These are phyloP conservation scores for Hansenula lynferdii DNA, from an alignment of 1,139 yeast species.

Conservation along the genomic window DNA sequence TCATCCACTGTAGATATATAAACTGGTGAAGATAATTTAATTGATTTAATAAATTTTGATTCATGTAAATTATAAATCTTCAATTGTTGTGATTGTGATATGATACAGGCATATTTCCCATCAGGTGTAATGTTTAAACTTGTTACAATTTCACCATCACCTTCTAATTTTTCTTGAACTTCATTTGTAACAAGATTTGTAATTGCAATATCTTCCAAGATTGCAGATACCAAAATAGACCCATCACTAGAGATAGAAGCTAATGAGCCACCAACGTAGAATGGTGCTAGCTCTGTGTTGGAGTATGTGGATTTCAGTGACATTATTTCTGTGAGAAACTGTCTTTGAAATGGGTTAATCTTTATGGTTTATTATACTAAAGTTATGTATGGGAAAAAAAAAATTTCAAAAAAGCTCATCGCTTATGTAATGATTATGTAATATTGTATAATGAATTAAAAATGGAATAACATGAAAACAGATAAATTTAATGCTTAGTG, in stretches of 20 bases:
- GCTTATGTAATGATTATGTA: no score
- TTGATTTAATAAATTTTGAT: constrained; percentile 42
- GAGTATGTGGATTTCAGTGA: constrained; percentile 29
- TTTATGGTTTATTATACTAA: background rate
- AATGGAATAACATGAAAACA: no score
- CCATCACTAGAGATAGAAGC: constrained; percentile 70
- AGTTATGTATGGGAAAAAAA: no score
- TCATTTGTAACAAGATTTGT: constrained; percentile 58
- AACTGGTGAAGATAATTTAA: constrained; percentile 71
- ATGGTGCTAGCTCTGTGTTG: constrained; percentile 56
- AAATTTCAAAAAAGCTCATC: no score
- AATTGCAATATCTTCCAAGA: constrained; percentile 67
- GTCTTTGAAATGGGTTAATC: background rate
- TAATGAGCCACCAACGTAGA: constrained; percentile 80
- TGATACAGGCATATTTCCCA: constrained; percentile 61
- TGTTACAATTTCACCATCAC: constrained; percentile 84
- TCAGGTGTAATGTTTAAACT: constrained; percentile 74
- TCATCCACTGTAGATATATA: constrained; percentile 73
- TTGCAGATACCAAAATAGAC: constrained; percentile 70
- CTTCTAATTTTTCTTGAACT: constrained; percentile 60
- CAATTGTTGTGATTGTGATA: constrained; percentile 82
- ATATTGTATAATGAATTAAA: no score
- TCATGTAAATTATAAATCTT: constrained; percentile 45
- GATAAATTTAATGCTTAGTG: no score
- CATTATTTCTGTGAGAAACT: background rate